Evolutionary conservation across 2,329 filamentous ascomycete species (phyloP).

Genomic region (Alternaria novae-zelandiae): DNA sequence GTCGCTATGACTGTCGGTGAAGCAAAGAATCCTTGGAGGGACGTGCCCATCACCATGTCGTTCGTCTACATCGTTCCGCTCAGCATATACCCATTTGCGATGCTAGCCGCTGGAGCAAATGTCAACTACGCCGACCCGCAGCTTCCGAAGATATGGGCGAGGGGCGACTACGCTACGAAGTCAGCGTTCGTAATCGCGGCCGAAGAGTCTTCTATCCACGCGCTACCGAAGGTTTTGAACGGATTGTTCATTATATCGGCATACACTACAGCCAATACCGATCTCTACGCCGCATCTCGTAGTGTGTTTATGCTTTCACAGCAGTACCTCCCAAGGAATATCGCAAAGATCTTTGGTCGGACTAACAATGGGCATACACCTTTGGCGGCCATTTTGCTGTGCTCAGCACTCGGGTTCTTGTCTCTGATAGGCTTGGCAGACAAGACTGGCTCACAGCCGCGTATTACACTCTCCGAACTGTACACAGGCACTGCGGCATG

Average conservation of each 20-base stretch:
- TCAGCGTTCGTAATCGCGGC: slow-evolving; percentile 40
- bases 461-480: slow-evolving; percentile 33
- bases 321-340: slow-evolving; percentile 21
- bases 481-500: slow-evolving; percentile 36
- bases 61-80: slow-evolving; percentile 42
- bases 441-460: slow-evolving; percentile 31
- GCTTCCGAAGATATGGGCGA: slow-evolving; percentile 28
- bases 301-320: slow-evolving; percentile 39
- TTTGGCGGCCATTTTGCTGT: slow-evolving; percentile 35
- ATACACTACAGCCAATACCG: slow-evolving; percentile 41
- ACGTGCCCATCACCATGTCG: slow-evolving; percentile 38
- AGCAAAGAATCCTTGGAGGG: slow-evolving; percentile 35
- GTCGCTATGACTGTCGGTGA: slow-evolving; percentile 42
- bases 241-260: slow-evolving; percentile 42
- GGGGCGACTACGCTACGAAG: slow-evolving; percentile 1
- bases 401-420: slow-evolving; percentile 35
- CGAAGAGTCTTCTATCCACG: slow-evolving; percentile 26
- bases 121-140: slow-evolving; percentile 37
- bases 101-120: slow-evolving; percentile 37
- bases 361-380: slow-evolving; percentile 43
- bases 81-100: slow-evolving; percentile 31
- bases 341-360: slow-evolving; percentile 30
- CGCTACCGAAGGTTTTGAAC: slow-evolving; percentile 31
- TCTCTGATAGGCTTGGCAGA: slow-evolving; percentile 34
- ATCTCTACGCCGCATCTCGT: slow-evolving; percentile 38